Conservation (phyloP, 805 yeast genomes). For the Kluyveromyces siamensis region DNA sequence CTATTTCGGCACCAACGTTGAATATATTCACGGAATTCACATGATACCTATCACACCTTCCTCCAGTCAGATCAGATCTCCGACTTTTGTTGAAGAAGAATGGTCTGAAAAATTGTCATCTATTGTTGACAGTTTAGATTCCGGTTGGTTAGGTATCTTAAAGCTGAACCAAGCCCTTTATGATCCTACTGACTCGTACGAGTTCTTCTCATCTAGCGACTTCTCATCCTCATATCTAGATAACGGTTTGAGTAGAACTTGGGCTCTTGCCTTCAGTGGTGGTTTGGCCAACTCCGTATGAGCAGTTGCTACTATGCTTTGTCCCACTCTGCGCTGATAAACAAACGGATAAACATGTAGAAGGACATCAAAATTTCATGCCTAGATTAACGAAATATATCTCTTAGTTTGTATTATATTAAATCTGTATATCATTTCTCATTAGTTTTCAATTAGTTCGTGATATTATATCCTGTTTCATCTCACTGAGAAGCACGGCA, state of each 20-base stretch:
- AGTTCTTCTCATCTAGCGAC: constrained; percentile 30
- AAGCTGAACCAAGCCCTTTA: constrained; percentile 33
- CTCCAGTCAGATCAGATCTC: constrained; percentile 45
- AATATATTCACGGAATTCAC: constrained; percentile 71
- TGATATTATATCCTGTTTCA: too few relatives aligned
- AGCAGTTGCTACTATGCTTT: background rate
- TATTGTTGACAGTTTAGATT: constrained; percentile 36
- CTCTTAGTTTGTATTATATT: too few relatives aligned
- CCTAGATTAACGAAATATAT: too few relatives aligned
- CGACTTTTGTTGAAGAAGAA: constrained; percentile 44
- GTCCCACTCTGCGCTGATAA: background rate
- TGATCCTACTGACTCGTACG: constrained; percentile 35
- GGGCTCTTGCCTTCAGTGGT: constrained; percentile 53
- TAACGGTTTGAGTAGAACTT: constrained; percentile 54
- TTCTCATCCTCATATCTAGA: constrained; percentile 38
- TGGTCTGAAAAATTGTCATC: constrained; percentile 44
- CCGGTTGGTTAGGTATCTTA: constrained; percentile 56
- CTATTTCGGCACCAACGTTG: constrained; percentile 51
- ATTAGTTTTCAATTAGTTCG: too few relatives aligned
- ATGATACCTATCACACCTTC: constrained; percentile 66
- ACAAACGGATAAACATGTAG: too few relatives aligned
- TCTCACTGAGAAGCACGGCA: too few relatives aligned
- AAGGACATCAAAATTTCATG: too few relatives aligned
- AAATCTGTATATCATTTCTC: too few relatives aligned
- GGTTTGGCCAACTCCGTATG: constrained; percentile 29